Evolutionary conservation across 805 yeast species (phyloP).

Genomic region (Starmerella bombi): DNA sequence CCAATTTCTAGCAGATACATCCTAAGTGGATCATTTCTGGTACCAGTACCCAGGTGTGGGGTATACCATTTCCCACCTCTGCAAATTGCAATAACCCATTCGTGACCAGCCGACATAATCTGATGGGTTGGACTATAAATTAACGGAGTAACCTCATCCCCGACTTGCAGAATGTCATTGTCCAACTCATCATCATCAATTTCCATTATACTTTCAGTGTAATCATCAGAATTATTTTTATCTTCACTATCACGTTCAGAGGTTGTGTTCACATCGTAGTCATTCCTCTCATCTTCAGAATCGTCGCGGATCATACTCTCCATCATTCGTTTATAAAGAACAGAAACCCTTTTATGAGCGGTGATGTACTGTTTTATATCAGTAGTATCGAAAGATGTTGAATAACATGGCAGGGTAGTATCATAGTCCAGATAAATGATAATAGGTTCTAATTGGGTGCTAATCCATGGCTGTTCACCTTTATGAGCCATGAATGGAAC

Average conservation of each 20-base stretch:
- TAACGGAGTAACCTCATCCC: slow-evolving; percentile 1
- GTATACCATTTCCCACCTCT: slow-evolving; percentile 10
- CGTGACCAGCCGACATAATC: slow-evolving; percentile 7
- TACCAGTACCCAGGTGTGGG: slow-evolving; percentile 8
- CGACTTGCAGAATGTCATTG: no score
- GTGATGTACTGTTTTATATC: background rate
- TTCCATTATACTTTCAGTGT: no score
- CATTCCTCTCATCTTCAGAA: background rate
- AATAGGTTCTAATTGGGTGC: background rate
- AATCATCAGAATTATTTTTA: no score
- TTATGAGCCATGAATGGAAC: background rate
- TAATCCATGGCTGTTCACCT: background rate
- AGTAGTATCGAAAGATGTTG: background rate
- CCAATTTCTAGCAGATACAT: slow-evolving; percentile 4
- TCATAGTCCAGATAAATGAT: slow-evolving; percentile 4
- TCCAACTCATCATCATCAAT: no score
- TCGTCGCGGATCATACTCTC: no score
- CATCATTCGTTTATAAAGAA: no score
- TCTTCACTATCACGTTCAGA: no score
- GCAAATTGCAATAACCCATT: slow-evolving; percentile 4
- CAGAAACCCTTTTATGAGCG: background rate
- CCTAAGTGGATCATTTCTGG: slow-evolving; percentile 9
- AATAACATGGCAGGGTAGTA: slow-evolving; percentile 1
- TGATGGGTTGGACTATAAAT: slow-evolving; percentile 8
- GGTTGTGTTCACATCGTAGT: background rate